Base-by-base conservation (phyloP, 805 yeast genomes). In the Brettanomyces bruxellensis region DNA sequence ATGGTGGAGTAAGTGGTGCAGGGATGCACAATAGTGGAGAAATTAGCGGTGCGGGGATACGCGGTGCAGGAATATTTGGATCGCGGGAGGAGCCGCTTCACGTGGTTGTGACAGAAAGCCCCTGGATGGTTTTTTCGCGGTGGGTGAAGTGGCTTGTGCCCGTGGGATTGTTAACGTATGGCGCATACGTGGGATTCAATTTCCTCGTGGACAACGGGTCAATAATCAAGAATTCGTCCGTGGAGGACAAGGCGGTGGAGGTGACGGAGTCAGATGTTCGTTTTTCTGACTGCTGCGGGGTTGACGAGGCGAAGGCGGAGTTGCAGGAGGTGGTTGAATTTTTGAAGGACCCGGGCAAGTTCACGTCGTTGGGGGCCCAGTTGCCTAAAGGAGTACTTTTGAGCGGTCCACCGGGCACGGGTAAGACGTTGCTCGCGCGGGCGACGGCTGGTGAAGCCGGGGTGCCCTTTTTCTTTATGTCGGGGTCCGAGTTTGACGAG, bases 391-490 rank as follows among this genome's bases (percentile, higher is more conserved):
- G 99, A 72, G 95, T 93, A 5, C 70, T 93, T 49, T 72, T 91
- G 53, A 93, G 98, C 11, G 99, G 99, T 41, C 99, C 99, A 36
- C 99, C 99, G 38, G 99, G 99, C 68, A 91, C 99, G 5, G 99
- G 99, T 78, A 91, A 93, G 65, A 93, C 99, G 1, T 72, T 91
- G 54, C 76, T 93, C 52, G 98, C 98, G 0, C 80, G 98, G 57
- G 98, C 99, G 28, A 95, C 96, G 30, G 99, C 99, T 6, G 98
- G 98, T 52, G 98, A 91, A 67, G 98, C 99, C 5, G 98, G 96
- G 47, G 98, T 93, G 24, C 99, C 98, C 39, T 93, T 93, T 62
- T 91, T 90, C 68, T 91, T 91, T 67, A 91, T 93, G 97, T 86
- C 96, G 5, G 99, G 99, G 41, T 87, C 96, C 1, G 99, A 93